phyloP scores from a whole-genome alignment of 371 early-diverging fungal species.

The Actinomortierella wolfii region DNA sequence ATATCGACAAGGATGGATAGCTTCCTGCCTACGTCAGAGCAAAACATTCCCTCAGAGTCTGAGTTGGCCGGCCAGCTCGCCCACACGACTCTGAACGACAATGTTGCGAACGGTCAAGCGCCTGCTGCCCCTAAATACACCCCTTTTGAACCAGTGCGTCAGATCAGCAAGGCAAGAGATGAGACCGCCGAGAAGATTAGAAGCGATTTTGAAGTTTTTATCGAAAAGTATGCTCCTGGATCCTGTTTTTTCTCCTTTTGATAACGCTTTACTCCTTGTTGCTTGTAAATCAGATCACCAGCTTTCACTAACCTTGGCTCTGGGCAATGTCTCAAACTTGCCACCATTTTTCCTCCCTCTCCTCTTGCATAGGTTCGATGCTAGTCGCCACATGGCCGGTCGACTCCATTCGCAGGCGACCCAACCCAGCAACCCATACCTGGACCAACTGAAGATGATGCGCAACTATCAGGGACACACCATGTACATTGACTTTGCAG shows the following conservation, averaged over 20 bases:
- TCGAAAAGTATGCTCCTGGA: conserved; percentile 59
- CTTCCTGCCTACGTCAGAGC: no score
- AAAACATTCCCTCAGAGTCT: conserved; percentile 34
- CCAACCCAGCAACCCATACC: conserved; percentile 48
- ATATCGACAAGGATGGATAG: no score
- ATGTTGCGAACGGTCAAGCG: conserved; percentile 17
- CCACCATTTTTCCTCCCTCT: not conserved
- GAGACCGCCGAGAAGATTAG: conserved; percentile 79
- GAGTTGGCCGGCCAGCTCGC: conserved; percentile 40
- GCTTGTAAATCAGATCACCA: not conserved
- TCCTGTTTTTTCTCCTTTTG: not conserved
- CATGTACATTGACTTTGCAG: conserved; percentile 78
- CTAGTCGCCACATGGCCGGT: conserved; percentile 45
- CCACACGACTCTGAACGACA: conserved; percentile 39
- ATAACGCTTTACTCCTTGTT: conserved; percentile 10
- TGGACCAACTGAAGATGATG: conserved; percentile 64
- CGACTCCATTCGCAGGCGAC: conserved; percentile 26
- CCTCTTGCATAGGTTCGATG: conserved; percentile 37
- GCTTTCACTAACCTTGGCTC: conserved; percentile 3
- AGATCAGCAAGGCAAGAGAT: conserved; percentile 72
- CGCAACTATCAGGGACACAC: conserved; percentile 67
- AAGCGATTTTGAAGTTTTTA: conserved; percentile 77
- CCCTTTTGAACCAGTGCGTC: conserved; percentile 48
- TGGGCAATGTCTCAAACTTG: not conserved
- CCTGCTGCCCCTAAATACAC: conserved; percentile 17